phyloP scores from a whole-genome alignment of 352 stramenopile species.

The Globisporangium abappressorium region DNA sequence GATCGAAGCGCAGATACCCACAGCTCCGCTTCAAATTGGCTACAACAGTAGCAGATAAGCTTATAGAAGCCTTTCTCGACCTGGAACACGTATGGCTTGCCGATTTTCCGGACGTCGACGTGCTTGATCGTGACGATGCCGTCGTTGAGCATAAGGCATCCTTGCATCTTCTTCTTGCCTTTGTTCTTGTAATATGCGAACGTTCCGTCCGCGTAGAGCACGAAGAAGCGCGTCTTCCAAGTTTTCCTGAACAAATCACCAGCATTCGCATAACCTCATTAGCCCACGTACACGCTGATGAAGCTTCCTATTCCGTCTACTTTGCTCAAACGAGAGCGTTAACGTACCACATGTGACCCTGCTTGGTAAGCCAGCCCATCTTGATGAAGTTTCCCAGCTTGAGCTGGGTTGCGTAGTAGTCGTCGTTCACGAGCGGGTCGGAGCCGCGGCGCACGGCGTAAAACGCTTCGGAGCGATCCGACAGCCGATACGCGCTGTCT shows the following conservation, averaged over 20 bases:
- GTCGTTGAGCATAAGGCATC: constrained; percentile 80
- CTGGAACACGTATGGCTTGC: constrained; percentile 78
- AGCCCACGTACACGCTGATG: not conserved
- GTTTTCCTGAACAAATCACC: constrained; percentile 46
- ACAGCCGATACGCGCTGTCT: not conserved
- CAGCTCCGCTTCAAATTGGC: constrained; percentile 72
- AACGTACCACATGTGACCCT: constrained; percentile 71
- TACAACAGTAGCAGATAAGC: constrained; percentile 78
- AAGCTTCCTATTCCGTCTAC: not conserved
- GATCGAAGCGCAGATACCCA: constrained; percentile 71
- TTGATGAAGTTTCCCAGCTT: constrained; percentile 74
- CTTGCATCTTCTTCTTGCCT: constrained; percentile 73
- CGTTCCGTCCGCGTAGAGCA: constrained; percentile 77
- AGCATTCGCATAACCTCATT: not conserved
- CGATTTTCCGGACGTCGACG: constrained; percentile 60
- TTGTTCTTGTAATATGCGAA: constrained; percentile 85
- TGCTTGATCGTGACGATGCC: constrained; percentile 81
- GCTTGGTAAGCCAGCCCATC: constrained; percentile 84
- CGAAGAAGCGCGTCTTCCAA: constrained; percentile 87
- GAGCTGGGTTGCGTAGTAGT: constrained; percentile 61
- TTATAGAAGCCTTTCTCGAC: constrained; percentile 85
- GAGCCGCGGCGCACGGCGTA: constrained; percentile 45
- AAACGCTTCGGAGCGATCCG: constrained; percentile 25
- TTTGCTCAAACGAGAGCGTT: not conserved
- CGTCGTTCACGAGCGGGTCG: constrained; percentile 63